phyloP scores from a whole-genome alignment of 2,329 filamentous ascomycete species.

The Fusarium clavum region DNA sequence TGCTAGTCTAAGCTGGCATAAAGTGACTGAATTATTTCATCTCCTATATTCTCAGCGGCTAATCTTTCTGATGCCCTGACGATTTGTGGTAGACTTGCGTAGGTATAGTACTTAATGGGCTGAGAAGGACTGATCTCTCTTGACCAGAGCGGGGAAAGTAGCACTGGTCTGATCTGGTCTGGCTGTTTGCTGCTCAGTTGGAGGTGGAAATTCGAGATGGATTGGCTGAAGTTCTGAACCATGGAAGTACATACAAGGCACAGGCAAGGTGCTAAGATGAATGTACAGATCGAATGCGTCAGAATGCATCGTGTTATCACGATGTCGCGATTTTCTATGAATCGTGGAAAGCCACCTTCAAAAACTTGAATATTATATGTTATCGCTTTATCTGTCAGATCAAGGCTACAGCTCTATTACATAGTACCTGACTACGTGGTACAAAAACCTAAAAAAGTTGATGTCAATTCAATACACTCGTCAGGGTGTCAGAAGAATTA shows the following conservation, averaged over 20 bases:
- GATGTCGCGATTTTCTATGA: not conserved
- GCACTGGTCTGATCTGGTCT: slow-evolving; percentile 23
- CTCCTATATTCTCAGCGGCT: not conserved
- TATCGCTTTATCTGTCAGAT: not conserved
- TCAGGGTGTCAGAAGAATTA: too few species aligned
- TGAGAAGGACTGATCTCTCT: not conserved
- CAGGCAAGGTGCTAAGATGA: not conserved
- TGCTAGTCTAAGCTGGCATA: not conserved
- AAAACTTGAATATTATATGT: not conserved
- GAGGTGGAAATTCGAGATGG: slow-evolving; percentile 14
- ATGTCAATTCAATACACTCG: slow-evolving; percentile 11
- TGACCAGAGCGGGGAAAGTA: slow-evolving; percentile 43
- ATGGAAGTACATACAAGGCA: not conserved
- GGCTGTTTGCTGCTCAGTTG: slow-evolving; percentile 11
- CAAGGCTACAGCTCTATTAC: too few species aligned
- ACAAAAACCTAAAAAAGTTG: not conserved
- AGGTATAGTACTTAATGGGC: not conserved
- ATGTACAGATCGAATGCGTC: not conserved
- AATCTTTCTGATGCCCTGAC: not conserved
- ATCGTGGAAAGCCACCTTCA: not conserved
- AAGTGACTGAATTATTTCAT: not conserved
- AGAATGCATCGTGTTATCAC: not conserved
- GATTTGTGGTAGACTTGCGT: not conserved
- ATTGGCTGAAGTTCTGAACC: slow-evolving; percentile 15
- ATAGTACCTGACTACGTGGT: too few species aligned